Base-by-base conservation (phyloP, 1,139 yeast species). In the Pichia sp. region DNA sequence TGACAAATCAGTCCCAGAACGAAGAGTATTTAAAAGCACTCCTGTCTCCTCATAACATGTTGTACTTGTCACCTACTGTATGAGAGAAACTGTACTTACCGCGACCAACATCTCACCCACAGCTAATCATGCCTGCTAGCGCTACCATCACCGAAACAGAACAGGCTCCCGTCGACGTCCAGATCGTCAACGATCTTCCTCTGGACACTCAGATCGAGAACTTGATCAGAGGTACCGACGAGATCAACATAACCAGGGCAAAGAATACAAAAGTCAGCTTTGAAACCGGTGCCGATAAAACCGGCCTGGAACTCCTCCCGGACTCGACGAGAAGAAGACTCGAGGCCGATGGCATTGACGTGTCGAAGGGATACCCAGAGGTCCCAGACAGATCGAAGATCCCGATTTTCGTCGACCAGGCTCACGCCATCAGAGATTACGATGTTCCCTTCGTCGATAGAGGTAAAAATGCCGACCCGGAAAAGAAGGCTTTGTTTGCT, bases 401-500 rank as follows among this genome's bases (percentile, higher is more conserved):
- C 46, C 65, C 64, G 16, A 36, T 61, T 45, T 63, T 55, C 45
- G 77, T 79, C 75, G 77, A 62, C 74, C 76, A 70, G 67, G 80
- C 69, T 60, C 73, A 56, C 65, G 75, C 58, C 71, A 74, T 58
- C 74, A 76, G 65, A 68, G 51, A 52, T 27, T 46, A 58, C 17
- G 62, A 60, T 31, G 49, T 55, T 9, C 56, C 71, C 60, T 55
- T 45, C 50, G 66, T 73, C 52, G 82, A 78, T 57, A 67, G 82
- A 59, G 83, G 79, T 45, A 68, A 67, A 54, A 71, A 72, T 58
- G 83, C 83, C 38, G 82, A 79, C 60, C 79, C 79, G 5, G 81
- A 77, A 58, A 79, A 79, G 71, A 78, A 75, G 64, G 78, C 80
- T 1, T 65, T 79, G 50, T 73, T 79, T 52, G 74, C 75, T 20